Evolutionary conservation across 371 early-diverging fungal species (phyloP).

Genomic region (Synchytrium microbalum): DNA sequence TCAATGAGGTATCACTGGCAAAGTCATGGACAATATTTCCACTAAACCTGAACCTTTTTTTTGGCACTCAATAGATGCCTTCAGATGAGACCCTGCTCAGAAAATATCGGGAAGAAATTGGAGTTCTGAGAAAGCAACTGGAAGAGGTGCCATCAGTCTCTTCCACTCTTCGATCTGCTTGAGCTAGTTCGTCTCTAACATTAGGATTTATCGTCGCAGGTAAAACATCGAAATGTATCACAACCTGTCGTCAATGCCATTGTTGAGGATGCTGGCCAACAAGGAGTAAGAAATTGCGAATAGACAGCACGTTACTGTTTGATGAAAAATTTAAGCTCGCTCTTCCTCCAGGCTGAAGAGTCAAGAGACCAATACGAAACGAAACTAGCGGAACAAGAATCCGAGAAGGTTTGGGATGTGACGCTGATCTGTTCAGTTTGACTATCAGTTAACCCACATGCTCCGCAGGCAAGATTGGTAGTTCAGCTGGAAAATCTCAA

Average conservation of each 20-base stretch:
- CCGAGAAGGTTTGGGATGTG: background rate
- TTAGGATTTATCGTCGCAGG: too few relatives aligned
- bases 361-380: slow-evolving; percentile 1
- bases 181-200: too few relatives aligned
- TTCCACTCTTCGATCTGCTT: background rate
- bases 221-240: background rate
- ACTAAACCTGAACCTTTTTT: background rate
- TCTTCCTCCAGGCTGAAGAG: too few relatives aligned
- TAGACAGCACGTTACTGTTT: background rate
- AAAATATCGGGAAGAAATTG: slow-evolving; percentile 39
- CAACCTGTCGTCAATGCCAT: too few relatives aligned
- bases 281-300: too few relatives aligned
- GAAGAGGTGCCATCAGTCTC: slow-evolving; percentile 14
- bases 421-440: background rate
- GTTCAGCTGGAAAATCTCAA: slow-evolving; percentile 5
- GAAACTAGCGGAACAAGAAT: background rate
- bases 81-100: slow-evolving; percentile 49
- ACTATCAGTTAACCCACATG: background rate
- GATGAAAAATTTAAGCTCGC: background rate
- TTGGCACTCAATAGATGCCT: slow-evolving; percentile 22
- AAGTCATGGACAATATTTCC: background rate
- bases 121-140: slow-evolving; percentile 41
- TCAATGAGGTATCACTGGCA: slow-evolving; percentile 44
- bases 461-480: background rate
- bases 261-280: too few relatives aligned